A percentile compares a stretch with the other conserved stretches of the same genome.
Conservation (phyloP, 345 rosid genomes). For the Gossypium raimondii region DNA sequence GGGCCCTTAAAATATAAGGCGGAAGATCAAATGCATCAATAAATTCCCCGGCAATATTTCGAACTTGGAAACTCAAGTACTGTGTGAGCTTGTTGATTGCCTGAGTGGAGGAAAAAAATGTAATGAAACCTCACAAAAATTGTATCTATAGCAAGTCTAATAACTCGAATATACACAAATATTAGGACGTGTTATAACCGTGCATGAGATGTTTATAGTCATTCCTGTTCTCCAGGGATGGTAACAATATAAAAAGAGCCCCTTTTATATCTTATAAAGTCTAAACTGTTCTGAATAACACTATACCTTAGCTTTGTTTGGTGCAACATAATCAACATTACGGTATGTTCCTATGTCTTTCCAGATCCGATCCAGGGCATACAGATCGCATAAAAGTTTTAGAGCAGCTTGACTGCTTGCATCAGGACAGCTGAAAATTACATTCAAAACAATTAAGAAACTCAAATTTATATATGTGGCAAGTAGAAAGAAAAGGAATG, state of each 20-base stretch:
- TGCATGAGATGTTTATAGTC: not conserved
- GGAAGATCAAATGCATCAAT: conserved; percentile 84
- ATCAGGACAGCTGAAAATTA: conserved; percentile 63
- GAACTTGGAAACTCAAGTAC: conserved; percentile 81
- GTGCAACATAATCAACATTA: conserved; percentile 90
- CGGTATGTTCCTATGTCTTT: conserved; percentile 89
- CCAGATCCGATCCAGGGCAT: conserved; percentile 94
- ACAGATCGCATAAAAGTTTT: conserved; percentile 91
- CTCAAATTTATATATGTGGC: not conserved
- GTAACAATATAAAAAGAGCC: not conserved
- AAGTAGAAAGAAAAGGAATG: not conserved
- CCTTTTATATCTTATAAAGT: not conserved
- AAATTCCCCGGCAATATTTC: conserved; percentile 75
- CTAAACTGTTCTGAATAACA: not conserved
- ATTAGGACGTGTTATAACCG: not conserved
- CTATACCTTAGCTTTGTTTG: conserved; percentile 96
- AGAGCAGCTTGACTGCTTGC: conserved; percentile 60
- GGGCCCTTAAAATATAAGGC: conserved; percentile 77
- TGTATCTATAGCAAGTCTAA: not conserved
- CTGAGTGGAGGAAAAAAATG: conserved; percentile 28
- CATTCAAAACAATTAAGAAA: conserved; percentile 13
- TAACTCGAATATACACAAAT: not conserved
- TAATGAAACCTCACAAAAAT: not conserved
- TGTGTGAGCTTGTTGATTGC: conserved; percentile 90
- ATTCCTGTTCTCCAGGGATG: not conserved